A percentile compares a stretch with the other conserved stretches of the same genome.
Evolutionary conservation across 1,284 basidiomycete species (phyloP).

Genomic region (Cutaneotrichosporon dermatis): DNA sequence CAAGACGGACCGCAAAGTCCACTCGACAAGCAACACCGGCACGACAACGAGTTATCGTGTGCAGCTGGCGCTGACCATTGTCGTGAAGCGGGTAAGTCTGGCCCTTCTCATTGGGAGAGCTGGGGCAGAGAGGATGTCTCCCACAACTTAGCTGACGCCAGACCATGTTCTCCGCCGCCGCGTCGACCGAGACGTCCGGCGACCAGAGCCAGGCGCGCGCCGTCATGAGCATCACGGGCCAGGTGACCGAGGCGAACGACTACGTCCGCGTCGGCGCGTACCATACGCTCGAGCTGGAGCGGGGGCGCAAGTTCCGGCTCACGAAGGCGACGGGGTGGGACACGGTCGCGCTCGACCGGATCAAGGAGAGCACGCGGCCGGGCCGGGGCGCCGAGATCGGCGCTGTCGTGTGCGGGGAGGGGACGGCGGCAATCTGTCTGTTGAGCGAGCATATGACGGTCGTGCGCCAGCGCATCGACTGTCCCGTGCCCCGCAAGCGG

Average conservation of each 20-base stretch:
- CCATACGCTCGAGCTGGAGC: slow-evolving; percentile 91
- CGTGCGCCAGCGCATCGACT: slow-evolving; percentile 83
- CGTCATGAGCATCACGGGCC: slow-evolving; percentile 80
- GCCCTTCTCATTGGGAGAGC: neutral
- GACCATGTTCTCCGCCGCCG: slow-evolving; percentile 64
- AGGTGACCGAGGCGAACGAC: slow-evolving; percentile 82
- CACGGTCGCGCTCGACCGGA: slow-evolving; percentile 72
- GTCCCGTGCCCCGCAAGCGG: slow-evolving; percentile 86
- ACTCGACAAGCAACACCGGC: slow-evolving; percentile 77
- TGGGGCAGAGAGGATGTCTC: no score
- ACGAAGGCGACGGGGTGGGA: slow-evolving; percentile 88
- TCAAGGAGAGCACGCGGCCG: slow-evolving; percentile 84
- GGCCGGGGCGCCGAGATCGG: slow-evolving; percentile 93
- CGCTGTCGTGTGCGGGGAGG: slow-evolving; percentile 92
- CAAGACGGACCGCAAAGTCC: slow-evolving; percentile 73
- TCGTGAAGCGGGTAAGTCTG: slow-evolving; percentile 58
- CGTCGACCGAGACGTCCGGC: slow-evolving; percentile 50
- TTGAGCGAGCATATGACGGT: slow-evolving; percentile 96
- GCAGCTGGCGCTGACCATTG: slow-evolving; percentile 75
- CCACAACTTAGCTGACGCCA: slow-evolving; percentile 11
- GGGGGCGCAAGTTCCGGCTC: slow-evolving; percentile 61
- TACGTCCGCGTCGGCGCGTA: slow-evolving; percentile 92
- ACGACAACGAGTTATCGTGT: slow-evolving; percentile 89
- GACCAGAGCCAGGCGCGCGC: slow-evolving; percentile 52
- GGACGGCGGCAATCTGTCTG: slow-evolving; percentile 87